Percentiles rank a stretch among this genome's conserved stretches.
phyloP scores from a whole-genome alignment of 495 filamentous ascomycete species.

The Patellaria atrata region DNA sequence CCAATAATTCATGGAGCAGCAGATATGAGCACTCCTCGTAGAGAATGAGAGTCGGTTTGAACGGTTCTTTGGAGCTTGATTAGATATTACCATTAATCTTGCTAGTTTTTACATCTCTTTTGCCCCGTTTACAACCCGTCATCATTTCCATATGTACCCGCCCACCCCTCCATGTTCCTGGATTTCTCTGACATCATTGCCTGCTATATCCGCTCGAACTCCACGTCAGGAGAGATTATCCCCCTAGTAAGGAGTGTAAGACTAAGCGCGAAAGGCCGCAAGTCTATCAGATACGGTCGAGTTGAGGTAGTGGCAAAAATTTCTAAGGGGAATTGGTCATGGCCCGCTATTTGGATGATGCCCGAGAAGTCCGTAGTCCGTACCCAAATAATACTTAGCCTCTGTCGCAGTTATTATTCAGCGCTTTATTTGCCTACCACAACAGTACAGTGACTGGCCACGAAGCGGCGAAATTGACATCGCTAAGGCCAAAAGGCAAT shows the following conservation, averaged over 20 bases:
- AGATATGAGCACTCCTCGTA: no score
- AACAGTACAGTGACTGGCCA: constrained; percentile 19
- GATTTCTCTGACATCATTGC: constrained; percentile 12
- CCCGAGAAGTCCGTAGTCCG: constrained; percentile 19
- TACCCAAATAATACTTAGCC: no score
- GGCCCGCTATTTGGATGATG: constrained; percentile 37
- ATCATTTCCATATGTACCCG: no score
- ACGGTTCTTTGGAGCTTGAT: no score
- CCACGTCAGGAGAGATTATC: constrained; percentile 27
- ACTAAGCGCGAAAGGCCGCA: constrained; percentile 29
- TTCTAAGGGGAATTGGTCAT: constrained; percentile 31
- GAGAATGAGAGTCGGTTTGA: no score
- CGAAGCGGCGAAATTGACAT: constrained; percentile 22
- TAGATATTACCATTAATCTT: no score
- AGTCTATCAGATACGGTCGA: constrained; percentile 28
- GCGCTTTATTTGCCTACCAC: background rate
- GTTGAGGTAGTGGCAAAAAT: constrained; percentile 33
- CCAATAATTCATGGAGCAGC: no score
- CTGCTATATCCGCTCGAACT: constrained; percentile 25
- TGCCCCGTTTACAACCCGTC: no score
- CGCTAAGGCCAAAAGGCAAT: constrained; percentile 18
- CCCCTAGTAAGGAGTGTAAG: constrained; percentile 30
- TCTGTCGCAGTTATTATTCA: background rate
- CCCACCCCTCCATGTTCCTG: no score
- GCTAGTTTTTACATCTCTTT: no score